These are phyloP conservation scores for Tympanopsis confertula DNA, from an alignment of 2,329 filamentous ascomycete genomes.

Conservation along the genomic window DNA sequence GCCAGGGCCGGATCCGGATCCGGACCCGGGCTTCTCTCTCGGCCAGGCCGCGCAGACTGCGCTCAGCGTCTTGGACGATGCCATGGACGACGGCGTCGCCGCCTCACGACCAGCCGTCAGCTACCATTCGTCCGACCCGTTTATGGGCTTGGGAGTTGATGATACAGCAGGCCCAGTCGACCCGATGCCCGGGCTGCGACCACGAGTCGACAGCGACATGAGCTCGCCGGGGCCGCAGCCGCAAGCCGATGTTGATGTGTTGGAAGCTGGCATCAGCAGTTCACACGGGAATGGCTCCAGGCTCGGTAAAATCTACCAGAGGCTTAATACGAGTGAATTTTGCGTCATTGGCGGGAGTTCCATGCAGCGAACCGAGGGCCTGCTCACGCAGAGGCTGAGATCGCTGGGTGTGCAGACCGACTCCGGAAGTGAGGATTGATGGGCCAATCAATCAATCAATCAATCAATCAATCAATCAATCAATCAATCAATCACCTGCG, in stretches of 20 bases:
- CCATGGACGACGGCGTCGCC: neutral
- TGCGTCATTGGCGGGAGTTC: constrained; percentile 21
- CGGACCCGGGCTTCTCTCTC: neutral
- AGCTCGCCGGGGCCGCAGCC: too few relatives aligned
- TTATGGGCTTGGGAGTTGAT: too few relatives aligned
- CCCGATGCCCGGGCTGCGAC: too few relatives aligned
- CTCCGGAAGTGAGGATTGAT: neutral
- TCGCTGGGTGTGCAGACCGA: constrained; percentile 38
- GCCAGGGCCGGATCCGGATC: neutral
- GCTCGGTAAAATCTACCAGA: constrained; percentile 50
- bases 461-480: too few relatives aligned
- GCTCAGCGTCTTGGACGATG: neutral
- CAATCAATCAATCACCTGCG: too few relatives aligned
- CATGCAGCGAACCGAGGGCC: constrained; percentile 42
- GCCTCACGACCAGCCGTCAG: neutral
- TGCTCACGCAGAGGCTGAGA: constrained; percentile 61
- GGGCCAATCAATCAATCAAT: too few relatives aligned
- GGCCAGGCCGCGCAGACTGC: neutral
- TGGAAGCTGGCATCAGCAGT: too few relatives aligned
- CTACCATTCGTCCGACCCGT: too few relatives aligned
- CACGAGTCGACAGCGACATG: too few relatives aligned
- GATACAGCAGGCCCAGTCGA: neutral
- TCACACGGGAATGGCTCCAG: too few relatives aligned
- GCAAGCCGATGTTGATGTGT: too few relatives aligned
- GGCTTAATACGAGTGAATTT: constrained; percentile 48